Conservation (phyloP, 2,329 filamentous ascomycete genomes). For the Macrophomina tecta region DNA sequence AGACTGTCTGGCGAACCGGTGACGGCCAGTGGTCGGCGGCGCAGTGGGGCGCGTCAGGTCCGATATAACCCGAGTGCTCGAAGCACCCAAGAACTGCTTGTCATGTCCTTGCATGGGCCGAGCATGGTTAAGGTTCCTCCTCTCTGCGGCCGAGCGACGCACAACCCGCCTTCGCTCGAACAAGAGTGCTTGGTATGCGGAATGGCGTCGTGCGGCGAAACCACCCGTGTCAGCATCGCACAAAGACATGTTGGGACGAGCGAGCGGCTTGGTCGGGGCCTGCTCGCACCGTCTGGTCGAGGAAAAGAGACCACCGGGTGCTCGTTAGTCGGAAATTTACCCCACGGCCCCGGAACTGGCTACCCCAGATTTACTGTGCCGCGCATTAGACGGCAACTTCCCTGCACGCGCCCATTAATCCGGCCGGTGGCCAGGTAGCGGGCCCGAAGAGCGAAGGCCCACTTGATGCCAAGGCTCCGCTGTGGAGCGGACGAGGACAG, state of each 20-base stretch:
- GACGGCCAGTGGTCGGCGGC: background rate
- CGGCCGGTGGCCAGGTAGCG: background rate
- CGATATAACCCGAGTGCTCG: constrained; percentile 1
- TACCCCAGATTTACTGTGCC: constrained; percentile 29
- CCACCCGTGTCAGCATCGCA: background rate
- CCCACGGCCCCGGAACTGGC: constrained; percentile 19
- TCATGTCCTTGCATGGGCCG: constrained; percentile 15
- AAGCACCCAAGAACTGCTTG: background rate
- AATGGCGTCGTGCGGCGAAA: background rate
- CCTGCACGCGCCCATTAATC: constrained; percentile 10
- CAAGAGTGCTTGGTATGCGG: constrained; percentile 13
- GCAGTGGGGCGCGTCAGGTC: background rate
- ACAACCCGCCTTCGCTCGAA: constrained; percentile 15
- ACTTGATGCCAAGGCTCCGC: background rate
- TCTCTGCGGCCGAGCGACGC: constrained; percentile 14
- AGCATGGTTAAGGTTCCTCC: constrained; percentile 18
- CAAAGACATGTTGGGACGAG: background rate
- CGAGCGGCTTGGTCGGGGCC: background rate
- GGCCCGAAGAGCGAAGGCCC: background rate
- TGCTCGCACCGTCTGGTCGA: no score
- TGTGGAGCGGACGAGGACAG: background rate
- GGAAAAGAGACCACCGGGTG: background rate
- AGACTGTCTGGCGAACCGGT: background rate
- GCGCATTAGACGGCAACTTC: constrained; percentile 11
- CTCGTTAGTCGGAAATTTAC: constrained; percentile 22